A percentile compares a stretch with the other conserved stretches of the same genome.
Evolutionary conservation across 352 stramenopile species (phyloP).

Genomic region (Saprolegnia diclina): DNA sequence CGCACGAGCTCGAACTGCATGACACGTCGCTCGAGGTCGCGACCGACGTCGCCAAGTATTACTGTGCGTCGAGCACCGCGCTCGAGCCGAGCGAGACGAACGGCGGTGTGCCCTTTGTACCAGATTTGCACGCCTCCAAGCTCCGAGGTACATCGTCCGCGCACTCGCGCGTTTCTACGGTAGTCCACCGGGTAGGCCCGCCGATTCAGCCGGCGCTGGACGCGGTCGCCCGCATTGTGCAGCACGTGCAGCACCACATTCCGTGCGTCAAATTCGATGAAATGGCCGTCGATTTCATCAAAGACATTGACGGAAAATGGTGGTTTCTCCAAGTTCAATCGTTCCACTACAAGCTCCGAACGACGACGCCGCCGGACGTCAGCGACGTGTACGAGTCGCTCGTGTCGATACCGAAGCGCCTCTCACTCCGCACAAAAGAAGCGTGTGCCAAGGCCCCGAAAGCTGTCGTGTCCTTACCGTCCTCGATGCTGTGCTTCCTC

Average conservation of each 20-base stretch:
- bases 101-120: neutral
- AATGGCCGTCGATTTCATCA: constrained; percentile 67
- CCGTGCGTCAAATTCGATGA: constrained; percentile 48
- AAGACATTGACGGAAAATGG: constrained; percentile 50
- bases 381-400: constrained; percentile 38
- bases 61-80: neutral
- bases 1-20: constrained; percentile 5
- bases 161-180: too few relatives aligned
- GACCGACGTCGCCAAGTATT: neutral
- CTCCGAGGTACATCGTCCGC: constrained; percentile 2
- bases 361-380: constrained; percentile 32
- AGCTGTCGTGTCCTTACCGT: neutral
- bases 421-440: constrained; percentile 31
- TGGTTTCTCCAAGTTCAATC: constrained; percentile 62
- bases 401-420: constrained; percentile 10
- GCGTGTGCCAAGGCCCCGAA: neutral
- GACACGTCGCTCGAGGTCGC: neutral
- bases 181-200: constrained; percentile 27
- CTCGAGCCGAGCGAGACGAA: neutral
- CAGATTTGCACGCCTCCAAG: constrained; percentile 18
- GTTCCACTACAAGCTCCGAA: constrained; percentile 43
- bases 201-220: constrained; percentile 48
- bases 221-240: constrained; percentile 45
- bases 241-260: constrained; percentile 59
- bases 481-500: constrained; percentile 42